Evolutionary conservation across 768 basidiomycete species (phyloP), one percentile per base, ranked within the genome.

Genomic region (Hericium erinaceus): DNA sequence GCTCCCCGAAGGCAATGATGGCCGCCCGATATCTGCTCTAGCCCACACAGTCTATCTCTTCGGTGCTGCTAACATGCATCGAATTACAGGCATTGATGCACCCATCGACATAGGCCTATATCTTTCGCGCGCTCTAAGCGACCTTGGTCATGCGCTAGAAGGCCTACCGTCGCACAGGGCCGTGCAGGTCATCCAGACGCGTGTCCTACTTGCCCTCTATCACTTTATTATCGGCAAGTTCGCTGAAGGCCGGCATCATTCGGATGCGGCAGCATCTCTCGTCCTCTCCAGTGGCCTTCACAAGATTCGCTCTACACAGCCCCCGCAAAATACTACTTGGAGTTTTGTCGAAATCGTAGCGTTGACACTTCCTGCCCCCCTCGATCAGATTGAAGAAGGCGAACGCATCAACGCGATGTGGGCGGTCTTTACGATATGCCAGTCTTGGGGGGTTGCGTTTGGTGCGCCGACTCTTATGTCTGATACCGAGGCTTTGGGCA

Each of bases 101-200:
- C 54, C 57, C 28, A 56, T 63, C 15, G 59, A 61, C 40, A 72
- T 74, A 39, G 65, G 74, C 1, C 67, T 72, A 6, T 72, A 85
- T 52, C 72, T 84, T 3, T 67, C 75, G 3, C 74, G 77, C 39
- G 71, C 78, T 2, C 73, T 82, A 38, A 74, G 78, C 1, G 77
- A 79, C 51, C 63, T 78, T 70, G 76, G 80, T 41, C 70, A 75
- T 15, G 59, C 61, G 58, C 63, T 67, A 33, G 56, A 65, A 48
- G 66, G 62, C 39, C 58, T 59, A 0, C 73, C 61, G 62, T 76
- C 62, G 59, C 72, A 58, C 66, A 71, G 56, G 64, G 70, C 81
- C 52, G 63, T 70, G 26, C 26, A 26, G 26, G 26, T 26, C 26
- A 26, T 26, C 26, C 26, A 26, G 26, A 26, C 26, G 26, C 52